Base-by-base conservation (phyloP, 805 yeast genomes). In the Saturnispora sekii region DNA sequence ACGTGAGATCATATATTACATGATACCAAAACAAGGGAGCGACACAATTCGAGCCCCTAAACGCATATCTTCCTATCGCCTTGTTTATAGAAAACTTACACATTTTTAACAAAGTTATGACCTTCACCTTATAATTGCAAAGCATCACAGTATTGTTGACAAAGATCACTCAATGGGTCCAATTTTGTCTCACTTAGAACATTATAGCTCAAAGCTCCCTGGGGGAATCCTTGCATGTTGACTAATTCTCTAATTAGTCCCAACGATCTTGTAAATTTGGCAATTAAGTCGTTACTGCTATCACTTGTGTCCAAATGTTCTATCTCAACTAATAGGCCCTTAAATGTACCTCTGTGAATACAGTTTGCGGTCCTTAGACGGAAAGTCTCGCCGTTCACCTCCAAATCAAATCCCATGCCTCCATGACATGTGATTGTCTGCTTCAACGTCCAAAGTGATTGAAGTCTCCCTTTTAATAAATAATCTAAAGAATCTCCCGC, bases 341-440 rank as follows among this genome's bases (percentile, higher is more conserved):
- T 74, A 66, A 82, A 84, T 15, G 69, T 69, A 1, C 95, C 94
- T 56, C 83, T 88, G 11, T 84, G 67, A 41, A 79, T 77, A 34
- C 84, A 76, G 56, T 84, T 85, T 36, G 84, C 79, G 0, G 88
- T 74, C 34, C 86, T 65, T 3, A 85, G 64, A 8, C 66, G 63
- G 52, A 79, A 68, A 34, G 65, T 68, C 12, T 80, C 81, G 5
- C 46, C 49, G 35, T 53, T 51, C 7, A 12, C 26, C 28, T 41
- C 47, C 26, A 61, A 58, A 31, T 69, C 72, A 55, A 80, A 84
- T 5, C 76, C 73, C 43, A 72, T 72, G 0, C 95, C 95, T 9
- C 83, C 81, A 48, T 83, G 89, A 1, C 90, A 93, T 53, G 76
- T 74, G 41, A 84, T 71, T 9, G 74, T 67, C 59, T 85, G 95